Conservation (phyloP, 179 eudicot species). For the Spergularia azorica region DNA sequence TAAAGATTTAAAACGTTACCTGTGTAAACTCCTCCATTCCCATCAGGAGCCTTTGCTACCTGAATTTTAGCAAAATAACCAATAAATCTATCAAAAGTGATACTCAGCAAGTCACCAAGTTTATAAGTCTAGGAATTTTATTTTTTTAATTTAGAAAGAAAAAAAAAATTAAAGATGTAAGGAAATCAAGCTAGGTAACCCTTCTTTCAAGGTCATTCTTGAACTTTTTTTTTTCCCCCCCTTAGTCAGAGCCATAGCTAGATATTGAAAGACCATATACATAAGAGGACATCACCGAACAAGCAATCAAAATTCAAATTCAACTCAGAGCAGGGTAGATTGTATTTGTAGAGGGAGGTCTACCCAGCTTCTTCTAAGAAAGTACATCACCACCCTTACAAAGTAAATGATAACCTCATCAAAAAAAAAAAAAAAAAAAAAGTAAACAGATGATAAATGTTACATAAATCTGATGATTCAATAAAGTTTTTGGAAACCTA, state of each 20-base stretch:
- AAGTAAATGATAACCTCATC: neutral
- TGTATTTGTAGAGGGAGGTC: neutral
- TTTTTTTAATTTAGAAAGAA: too few relatives aligned
- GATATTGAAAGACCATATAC: neutral
- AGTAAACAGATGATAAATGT: neutral
- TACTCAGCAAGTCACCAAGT: neutral
- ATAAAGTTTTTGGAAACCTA: neutral
- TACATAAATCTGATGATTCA: neutral
- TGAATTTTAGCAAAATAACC: conserved; percentile 34
- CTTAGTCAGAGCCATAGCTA: neutral
- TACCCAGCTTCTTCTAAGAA: neutral
- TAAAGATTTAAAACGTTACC: conserved; percentile 37
- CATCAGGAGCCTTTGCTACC: conserved; percentile 98
- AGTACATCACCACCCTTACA: neutral
- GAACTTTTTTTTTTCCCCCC: too few relatives aligned
- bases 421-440: too few relatives aligned
- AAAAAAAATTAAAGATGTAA: too few relatives aligned
- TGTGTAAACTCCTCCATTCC: conserved; percentile 96
- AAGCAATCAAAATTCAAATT: neutral
- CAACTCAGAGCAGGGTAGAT: neutral
- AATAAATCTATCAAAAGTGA: neutral
- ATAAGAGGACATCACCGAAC: neutral
- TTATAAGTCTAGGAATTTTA: too few relatives aligned
- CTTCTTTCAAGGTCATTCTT: too few relatives aligned
- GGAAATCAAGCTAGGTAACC: too few relatives aligned